A percentile compares a stretch with the other conserved stretches of the same genome.
Evolutionary conservation across 768 basidiomycete genomes (phyloP).

Genomic region (Amyloporia xantha): DNA sequence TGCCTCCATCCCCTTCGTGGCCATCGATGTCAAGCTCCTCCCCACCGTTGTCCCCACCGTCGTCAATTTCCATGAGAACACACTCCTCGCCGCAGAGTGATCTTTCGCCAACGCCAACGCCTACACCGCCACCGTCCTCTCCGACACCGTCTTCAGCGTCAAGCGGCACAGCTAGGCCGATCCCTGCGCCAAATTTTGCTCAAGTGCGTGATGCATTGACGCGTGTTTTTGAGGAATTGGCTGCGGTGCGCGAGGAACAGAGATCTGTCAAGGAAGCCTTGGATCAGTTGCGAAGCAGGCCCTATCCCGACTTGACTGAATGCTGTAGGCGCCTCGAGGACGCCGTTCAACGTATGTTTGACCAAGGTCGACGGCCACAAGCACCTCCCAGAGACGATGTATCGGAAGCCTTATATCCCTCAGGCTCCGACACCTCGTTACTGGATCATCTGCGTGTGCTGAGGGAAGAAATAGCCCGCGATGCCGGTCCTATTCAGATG

Average conservation of each 20-base stretch:
- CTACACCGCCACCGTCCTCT: constrained; percentile 15
- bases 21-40: constrained; percentile 26
- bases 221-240: constrained; percentile 51
- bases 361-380: constrained; percentile 7
- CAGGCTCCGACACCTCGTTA: constrained; percentile 21
- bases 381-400: constrained; percentile 18
- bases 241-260: constrained; percentile 59
- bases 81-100: not conserved
- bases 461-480: constrained; percentile 23
- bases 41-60: constrained; percentile 16
- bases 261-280: constrained; percentile 50
- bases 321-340: constrained; percentile 24
- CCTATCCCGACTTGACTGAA: constrained; percentile 2
- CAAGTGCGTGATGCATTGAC: constrained; percentile 49
- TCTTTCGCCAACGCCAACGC: not conserved
- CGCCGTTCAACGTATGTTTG: constrained; percentile 17
- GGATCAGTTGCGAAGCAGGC: constrained; percentile 34
- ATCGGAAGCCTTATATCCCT: constrained; percentile 25
- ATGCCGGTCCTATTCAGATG: constrained; percentile 34
- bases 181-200: constrained; percentile 30
- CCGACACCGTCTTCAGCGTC: constrained; percentile 27
- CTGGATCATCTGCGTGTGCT: constrained; percentile 15
- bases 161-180: constrained; percentile 30
- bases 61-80: constrained; percentile 11
- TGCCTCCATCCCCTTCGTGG: constrained; percentile 30